phyloP scores from a whole-genome alignment of 495 filamentous ascomycete genomes.

The Mycothermus thermophilus region DNA sequence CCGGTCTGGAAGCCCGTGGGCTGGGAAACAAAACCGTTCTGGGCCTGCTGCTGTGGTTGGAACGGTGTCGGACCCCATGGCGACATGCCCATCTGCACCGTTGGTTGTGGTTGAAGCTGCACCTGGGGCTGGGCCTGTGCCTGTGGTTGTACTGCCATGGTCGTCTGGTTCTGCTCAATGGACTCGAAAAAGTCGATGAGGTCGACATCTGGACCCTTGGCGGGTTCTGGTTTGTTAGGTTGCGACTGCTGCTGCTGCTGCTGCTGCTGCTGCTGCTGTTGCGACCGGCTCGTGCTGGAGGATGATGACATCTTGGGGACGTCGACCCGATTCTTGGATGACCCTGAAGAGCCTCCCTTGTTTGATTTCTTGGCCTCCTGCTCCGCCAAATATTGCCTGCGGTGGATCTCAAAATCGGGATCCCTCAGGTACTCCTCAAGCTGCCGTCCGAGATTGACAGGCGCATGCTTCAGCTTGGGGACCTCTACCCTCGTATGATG shows the following conservation, averaged over 20 bases:
- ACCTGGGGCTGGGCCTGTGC: conserved; percentile 15
- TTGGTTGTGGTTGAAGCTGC: conserved; percentile 12
- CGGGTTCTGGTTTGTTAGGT: conserved; percentile 10
- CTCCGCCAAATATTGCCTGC: conserved; percentile 77
- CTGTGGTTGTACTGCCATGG: conserved; percentile 40
- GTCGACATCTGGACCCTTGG: conserved; percentile 58
- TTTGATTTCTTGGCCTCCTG: conserved; percentile 75
- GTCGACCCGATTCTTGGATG: conserved; percentile 17
- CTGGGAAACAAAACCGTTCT: conserved; percentile 35
- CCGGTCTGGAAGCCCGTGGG: conserved; percentile 36
- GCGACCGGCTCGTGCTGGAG: conserved; percentile 17
- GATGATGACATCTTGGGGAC: conserved; percentile 27
- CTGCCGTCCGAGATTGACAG: conserved; percentile 73
- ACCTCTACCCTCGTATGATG: conserved; percentile 85
- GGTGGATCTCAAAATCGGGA: conserved; percentile 87
- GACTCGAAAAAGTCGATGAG: conserved; percentile 98
- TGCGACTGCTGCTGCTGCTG: conserved; percentile 10
- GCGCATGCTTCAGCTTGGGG: conserved; percentile 94
- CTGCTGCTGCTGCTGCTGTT: conserved; percentile 6
- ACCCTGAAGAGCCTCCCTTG: conserved; percentile 23
- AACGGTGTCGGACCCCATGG: conserved; percentile 20
- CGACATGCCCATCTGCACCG: conserved; percentile 18
- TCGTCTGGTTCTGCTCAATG: conserved; percentile 84
- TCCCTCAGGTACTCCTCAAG: conserved; percentile 93
- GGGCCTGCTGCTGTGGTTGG: conserved; percentile 15